These are phyloP conservation scores for Sporisorium scitamineum DNA, from an alignment of 1,284 basidiomycete genomes.

Conservation along the genomic window DNA sequence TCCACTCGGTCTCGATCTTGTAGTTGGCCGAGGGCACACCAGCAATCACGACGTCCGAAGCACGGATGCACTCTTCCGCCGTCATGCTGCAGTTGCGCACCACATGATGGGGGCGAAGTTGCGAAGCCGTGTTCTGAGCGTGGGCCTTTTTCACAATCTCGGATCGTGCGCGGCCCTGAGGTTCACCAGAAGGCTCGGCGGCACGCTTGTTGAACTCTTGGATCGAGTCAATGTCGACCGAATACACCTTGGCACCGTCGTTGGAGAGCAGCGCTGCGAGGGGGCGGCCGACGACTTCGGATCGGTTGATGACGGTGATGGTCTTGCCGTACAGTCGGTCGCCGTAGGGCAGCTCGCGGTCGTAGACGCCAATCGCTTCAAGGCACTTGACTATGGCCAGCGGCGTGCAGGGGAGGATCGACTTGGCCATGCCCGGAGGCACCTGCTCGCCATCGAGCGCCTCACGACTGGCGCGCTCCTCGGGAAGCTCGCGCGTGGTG, in stretches of 20 bases:
- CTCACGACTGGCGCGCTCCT: constrained; percentile 46
- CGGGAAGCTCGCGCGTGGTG: constrained; percentile 58
- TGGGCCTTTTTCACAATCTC: constrained; percentile 68
- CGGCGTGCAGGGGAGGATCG: constrained; percentile 95
- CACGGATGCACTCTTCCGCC: constrained; percentile 58
- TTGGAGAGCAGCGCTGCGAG: constrained; percentile 92
- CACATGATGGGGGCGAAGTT: constrained; percentile 78
- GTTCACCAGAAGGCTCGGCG: constrained; percentile 18
- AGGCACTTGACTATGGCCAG: constrained; percentile 93
- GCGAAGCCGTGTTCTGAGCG: constrained; percentile 73
- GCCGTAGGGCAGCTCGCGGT: constrained; percentile 88
- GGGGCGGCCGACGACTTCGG: constrained; percentile 95
- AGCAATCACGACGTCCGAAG: constrained; percentile 63
- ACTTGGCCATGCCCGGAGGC: constrained; percentile 86
- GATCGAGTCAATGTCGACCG: constrained; percentile 91
- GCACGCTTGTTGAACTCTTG: constrained; percentile 74
- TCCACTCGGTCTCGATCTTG: constrained; percentile 86
- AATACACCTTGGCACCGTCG: constrained; percentile 94
- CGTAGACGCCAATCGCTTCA: constrained; percentile 91
- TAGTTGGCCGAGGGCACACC: constrained; percentile 76
- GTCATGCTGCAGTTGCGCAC: constrained; percentile 70
- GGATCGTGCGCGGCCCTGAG: constrained; percentile 50
- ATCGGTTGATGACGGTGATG: constrained; percentile 94
- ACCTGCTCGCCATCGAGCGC: constrained; percentile 51
- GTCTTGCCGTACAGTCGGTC: constrained; percentile 94